These are phyloP conservation scores for Hippophae rhamnoides DNA, from an alignment of 306 rosid species.

Conservation along the genomic window DNA sequence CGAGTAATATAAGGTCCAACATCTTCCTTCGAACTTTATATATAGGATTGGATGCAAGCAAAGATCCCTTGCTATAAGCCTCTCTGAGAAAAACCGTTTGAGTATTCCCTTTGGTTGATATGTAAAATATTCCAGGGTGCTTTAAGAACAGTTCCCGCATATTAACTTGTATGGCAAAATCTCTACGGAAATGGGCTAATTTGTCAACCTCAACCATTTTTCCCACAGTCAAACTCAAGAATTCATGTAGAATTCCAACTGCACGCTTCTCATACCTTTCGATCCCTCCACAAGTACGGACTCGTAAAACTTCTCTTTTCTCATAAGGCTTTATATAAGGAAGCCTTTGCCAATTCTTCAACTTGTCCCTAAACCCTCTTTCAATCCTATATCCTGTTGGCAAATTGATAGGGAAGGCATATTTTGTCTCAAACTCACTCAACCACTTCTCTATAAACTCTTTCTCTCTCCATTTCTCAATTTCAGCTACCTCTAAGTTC, in stretches of 20 bases:
- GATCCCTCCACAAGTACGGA: constrained; percentile 39
- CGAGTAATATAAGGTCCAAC: constrained; percentile 54
- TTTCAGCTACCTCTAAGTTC: constrained; percentile 29
- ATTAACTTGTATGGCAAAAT: constrained; percentile 50
- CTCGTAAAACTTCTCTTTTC: constrained; percentile 30
- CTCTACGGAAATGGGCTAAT: constrained; percentile 54
- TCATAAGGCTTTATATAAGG: constrained; percentile 63
- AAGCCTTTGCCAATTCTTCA: constrained; percentile 83
- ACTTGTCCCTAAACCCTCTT: constrained; percentile 52
- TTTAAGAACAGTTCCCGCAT: constrained; percentile 47
- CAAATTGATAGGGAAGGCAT: constrained; percentile 55
- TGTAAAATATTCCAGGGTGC: constrained; percentile 69
- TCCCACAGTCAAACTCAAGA: constrained; percentile 73
- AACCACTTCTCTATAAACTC: constrained; percentile 78
- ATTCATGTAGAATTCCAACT: constrained; percentile 69
- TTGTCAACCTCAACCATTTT: constrained; percentile 76
- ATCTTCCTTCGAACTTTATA: constrained; percentile 41
- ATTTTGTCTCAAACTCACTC: constrained; percentile 61
- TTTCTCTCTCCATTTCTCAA: constrained; percentile 61
- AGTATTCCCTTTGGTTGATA: constrained; percentile 53
- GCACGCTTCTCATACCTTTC: constrained; percentile 65
- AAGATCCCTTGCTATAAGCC: constrained; percentile 43
- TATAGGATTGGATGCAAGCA: constrained; percentile 47
- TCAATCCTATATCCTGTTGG: constrained; percentile 58
- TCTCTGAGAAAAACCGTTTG: constrained; percentile 65